These are phyloP conservation scores for Bjerkandera adusta DNA, from an alignment of 1,284 basidiomycete species.

Conservation along the genomic window DNA sequence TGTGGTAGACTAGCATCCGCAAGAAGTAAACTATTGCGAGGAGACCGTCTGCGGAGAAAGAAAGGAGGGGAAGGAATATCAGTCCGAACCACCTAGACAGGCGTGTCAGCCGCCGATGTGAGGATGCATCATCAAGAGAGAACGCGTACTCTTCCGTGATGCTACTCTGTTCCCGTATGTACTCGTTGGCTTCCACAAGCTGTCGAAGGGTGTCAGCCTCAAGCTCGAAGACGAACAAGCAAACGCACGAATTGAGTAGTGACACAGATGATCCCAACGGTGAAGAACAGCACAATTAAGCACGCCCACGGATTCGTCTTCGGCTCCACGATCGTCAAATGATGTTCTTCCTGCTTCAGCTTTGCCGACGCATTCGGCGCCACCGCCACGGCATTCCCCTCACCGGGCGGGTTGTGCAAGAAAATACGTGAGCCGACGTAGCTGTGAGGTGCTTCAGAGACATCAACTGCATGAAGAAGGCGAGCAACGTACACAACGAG, in stretches of 20 bases:
- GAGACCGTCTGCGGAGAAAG: conserved; percentile 65
- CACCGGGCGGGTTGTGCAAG: conserved; percentile 65
- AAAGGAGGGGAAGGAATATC: conserved; percentile 64
- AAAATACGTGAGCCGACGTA: conserved; percentile 66
- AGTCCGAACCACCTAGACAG: conserved; percentile 64
- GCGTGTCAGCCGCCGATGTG: no score
- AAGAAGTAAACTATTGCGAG: conserved; percentile 54
- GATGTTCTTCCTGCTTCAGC: conserved; percentile 40
- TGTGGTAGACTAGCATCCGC: conserved; percentile 22
- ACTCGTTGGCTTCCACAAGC: conserved; percentile 63
- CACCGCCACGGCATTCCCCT: conserved; percentile 43
- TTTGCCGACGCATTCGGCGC: conserved; percentile 43
- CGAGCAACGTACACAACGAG: conserved; percentile 48
- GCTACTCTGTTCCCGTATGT: conserved; percentile 39
- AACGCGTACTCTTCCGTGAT: conserved; percentile 48
- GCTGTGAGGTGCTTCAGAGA: conserved; percentile 29
- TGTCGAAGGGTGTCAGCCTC: conserved; percentile 23
- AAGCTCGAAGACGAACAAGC: not conserved
- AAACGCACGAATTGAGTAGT: conserved; percentile 62
- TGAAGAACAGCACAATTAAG: conserved; percentile 46
- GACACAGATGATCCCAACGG: conserved; percentile 57
- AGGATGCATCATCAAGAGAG: not conserved
- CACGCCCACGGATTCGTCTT: conserved; percentile 61
- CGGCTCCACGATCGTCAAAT: conserved; percentile 44
- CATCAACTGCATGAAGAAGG: not conserved